phyloP scores from a whole-genome alignment of 129 eudicot species.

The Chrysanthemum makinoi region DNA sequence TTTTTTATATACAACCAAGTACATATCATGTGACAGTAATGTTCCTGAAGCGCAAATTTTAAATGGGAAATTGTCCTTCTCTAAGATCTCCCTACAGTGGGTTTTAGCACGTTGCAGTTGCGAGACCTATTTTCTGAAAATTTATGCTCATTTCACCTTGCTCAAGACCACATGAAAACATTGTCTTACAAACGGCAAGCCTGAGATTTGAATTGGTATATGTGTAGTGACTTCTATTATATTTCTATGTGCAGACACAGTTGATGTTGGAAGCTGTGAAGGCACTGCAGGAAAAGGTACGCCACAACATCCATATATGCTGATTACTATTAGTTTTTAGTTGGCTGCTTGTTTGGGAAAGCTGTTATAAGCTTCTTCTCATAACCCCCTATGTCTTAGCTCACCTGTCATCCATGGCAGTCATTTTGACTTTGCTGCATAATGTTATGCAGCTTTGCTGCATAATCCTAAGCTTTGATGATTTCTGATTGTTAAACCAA shows the following conservation, averaged over 20 bases:
- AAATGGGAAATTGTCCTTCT: not conserved
- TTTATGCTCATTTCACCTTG: not conserved
- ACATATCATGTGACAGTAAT: not conserved
- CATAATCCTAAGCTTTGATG: too few species aligned
- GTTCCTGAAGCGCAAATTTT: not conserved
- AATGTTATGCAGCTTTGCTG: too few species aligned
- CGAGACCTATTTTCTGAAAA: not conserved
- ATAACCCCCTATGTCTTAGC: too few species aligned
- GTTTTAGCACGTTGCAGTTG: not conserved
- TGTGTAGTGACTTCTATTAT: too few species aligned
- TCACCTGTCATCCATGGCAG: too few species aligned
- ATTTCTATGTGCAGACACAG: slow-evolving; percentile 19
- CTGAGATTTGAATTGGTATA: not conserved
- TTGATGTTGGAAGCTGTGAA: slow-evolving; percentile 26
- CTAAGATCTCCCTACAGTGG: not conserved
- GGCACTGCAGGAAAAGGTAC: slow-evolving; percentile 30
- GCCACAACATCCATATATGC: not conserved
- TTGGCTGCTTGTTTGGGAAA: not conserved
- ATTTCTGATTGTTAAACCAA: too few species aligned
- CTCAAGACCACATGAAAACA: not conserved
- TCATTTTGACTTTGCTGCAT: too few species aligned
- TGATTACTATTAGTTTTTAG: not conserved
- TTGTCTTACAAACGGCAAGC: not conserved
- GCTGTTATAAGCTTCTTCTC: too few species aligned
- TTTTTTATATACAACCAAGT: not conserved